These are phyloP conservation scores for Silene uniflora DNA, from an alignment of 148 eudicot species.

Conservation along the genomic window DNA sequence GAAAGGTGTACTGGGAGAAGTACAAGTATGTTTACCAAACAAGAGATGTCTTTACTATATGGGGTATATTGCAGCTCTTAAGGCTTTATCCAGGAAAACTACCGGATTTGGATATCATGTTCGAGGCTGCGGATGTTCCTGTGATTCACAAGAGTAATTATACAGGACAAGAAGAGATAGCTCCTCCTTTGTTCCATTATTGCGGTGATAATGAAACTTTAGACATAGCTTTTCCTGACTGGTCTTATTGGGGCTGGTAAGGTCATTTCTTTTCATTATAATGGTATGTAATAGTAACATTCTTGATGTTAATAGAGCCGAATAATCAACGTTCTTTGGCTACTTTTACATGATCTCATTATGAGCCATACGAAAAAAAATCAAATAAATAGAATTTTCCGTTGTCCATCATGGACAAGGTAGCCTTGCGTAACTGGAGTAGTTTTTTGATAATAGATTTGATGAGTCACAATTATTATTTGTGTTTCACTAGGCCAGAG, in stretches of 20 bases:
- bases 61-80: constrained; percentile 59
- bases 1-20: constrained; percentile 39
- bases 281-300: not conserved
- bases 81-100: constrained; percentile 59
- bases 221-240: constrained; percentile 66
- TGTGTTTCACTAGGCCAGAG: constrained; percentile 45
- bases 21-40: constrained; percentile 42
- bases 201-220: constrained; percentile 47
- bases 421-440: too few relatives aligned
- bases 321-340: not conserved
- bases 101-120: constrained; percentile 71
- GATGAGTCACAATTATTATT: not conserved
- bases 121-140: constrained; percentile 53
- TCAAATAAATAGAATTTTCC: too few relatives aligned
- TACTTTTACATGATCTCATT: not conserved
- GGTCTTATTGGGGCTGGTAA: constrained; percentile 91
- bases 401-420: too few relatives aligned
- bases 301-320: not conserved
- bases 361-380: too few relatives aligned
- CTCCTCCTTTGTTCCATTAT: constrained; percentile 56
- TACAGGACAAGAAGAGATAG: constrained; percentile 21
- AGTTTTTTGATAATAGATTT: not conserved
- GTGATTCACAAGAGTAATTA: constrained; percentile 36
- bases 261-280: not conserved
- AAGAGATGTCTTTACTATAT: constrained; percentile 51